Percentiles rank a stretch among this genome's conserved stretches.
Conservation (phyloP, 768 basidiomycete species). For the Tylopilus plumbeoviolaceoides region DNA sequence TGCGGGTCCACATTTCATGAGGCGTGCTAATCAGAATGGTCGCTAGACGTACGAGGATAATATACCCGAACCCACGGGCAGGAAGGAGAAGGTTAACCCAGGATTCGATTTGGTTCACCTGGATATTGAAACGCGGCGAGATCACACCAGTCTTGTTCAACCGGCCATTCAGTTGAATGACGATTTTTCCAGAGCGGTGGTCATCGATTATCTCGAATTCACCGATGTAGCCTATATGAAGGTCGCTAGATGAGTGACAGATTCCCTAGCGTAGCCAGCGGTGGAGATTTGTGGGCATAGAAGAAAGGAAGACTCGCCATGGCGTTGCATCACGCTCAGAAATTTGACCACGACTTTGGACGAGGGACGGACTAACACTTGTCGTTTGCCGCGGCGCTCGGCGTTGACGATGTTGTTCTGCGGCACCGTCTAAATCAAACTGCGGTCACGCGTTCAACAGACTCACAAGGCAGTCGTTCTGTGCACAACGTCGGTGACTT, state of each 20-base stretch:
- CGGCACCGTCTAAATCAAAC: slow-evolving; percentile 2
- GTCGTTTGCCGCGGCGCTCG: slow-evolving; percentile 98
- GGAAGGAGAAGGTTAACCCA: slow-evolving; percentile 98
- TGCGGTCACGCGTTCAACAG: not conserved
- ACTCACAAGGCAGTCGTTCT: slow-evolving; percentile 59
- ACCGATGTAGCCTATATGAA: slow-evolving; percentile 81
- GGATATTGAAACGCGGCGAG: slow-evolving; percentile 98
- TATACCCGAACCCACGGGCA: slow-evolving; percentile 92
- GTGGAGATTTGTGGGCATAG: not conserved
- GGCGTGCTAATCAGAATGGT: not conserved
- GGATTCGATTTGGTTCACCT: slow-evolving; percentile 84
- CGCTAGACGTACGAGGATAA: slow-evolving; percentile 73
- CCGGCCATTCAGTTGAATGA: slow-evolving; percentile 96
- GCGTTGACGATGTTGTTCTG: slow-evolving; percentile 99
- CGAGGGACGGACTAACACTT: slow-evolving; percentile 95
- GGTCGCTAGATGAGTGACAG: not conserved
- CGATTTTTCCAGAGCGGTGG: slow-evolving; percentile 97
- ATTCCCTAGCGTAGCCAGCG: not conserved
- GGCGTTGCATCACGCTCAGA: slow-evolving; percentile 97
- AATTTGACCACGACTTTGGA: slow-evolving; percentile 99
- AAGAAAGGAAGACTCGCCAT: slow-evolving; percentile 58
- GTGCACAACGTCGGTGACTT: slow-evolving; percentile 1
- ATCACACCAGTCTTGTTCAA: slow-evolving; percentile 99
- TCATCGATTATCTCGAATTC: slow-evolving; percentile 99
- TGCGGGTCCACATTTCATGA: slow-evolving; percentile 25